A percentile compares a stretch with the other conserved stretches of the same genome.
Conservation (phyloP, 1,284 basidiomycete species). For the Pholiota adiposa region DNA sequence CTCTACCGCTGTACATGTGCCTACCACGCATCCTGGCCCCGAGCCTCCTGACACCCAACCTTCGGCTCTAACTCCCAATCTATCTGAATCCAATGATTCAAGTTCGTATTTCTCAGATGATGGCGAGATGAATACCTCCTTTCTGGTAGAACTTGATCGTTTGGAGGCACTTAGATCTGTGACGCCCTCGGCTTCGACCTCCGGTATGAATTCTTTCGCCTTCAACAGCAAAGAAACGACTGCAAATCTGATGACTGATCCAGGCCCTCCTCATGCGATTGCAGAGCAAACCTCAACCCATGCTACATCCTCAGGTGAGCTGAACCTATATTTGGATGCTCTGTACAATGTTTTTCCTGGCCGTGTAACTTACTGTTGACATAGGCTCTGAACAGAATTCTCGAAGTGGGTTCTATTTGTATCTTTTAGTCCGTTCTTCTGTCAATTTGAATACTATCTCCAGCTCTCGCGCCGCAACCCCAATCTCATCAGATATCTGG, state of each 20-base stretch:
- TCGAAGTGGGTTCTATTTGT: slow-evolving; percentile 2
- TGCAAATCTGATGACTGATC: neutral
- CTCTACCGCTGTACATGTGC: slow-evolving; percentile 10
- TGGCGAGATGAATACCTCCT: slow-evolving; percentile 26
- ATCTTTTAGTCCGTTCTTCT: neutral
- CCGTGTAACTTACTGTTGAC: neutral
- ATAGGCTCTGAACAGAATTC: slow-evolving; percentile 6
- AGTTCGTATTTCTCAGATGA: slow-evolving; percentile 33
- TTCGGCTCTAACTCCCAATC: neutral
- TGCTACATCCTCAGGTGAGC: slow-evolving; percentile 17
- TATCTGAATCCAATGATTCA: slow-evolving; percentile 29
- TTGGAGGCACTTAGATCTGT: slow-evolving; percentile 23
- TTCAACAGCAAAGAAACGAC: neutral
- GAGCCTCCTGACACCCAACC: neutral
- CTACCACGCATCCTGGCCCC: neutral
- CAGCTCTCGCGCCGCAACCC: slow-evolving; percentile 5
- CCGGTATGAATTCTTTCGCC: slow-evolving; percentile 10
- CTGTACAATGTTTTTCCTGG: neutral
- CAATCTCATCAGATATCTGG: slow-evolving; percentile 4
- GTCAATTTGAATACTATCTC: neutral
- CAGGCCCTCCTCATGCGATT: neutral
- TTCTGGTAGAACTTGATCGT: slow-evolving; percentile 30
- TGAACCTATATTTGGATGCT: slow-evolving; percentile 1
- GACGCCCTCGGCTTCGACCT: slow-evolving; percentile 2
- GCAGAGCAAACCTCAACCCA: neutral